Base-by-base conservation (phyloP, 139 green algal genomes). In the Coelastrella sp. region DNA sequence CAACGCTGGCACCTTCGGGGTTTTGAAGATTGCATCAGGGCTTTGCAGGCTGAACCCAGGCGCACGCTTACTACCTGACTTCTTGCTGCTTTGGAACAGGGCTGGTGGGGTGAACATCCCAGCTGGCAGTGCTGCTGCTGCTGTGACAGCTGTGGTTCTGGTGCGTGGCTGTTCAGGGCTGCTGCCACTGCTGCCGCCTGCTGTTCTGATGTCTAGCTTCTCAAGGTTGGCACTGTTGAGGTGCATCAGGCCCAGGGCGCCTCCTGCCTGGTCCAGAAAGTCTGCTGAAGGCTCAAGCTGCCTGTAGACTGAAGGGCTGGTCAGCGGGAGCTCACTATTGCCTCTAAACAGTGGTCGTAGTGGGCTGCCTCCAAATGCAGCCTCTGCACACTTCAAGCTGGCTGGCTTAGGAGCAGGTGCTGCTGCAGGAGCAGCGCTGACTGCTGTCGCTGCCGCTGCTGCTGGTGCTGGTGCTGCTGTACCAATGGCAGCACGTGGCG, bases 21-120 rank as follows among this genome's bases (percentile, higher is more conserved):
- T 80, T 23, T 80, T 80, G 74, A 80, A 80, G 23, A 80, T 7
- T 59, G 74, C n/a, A 16, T 80, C 74, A 76, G 68, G 68, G 68
- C 68, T 76, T 14, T 76, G 68, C 4, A 47, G 16, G 68, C 22
- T n/a, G 68, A 14, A 57, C 17, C 74, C 22, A 17, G 6, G 7
- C 74, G 7, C 14, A 5, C 13, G 23, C 22, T 58, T 16, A 23
- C 74, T 58, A 7, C 23, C 71, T n/a, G 7, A 59, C 74, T 23
- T 59, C 22, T 23, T 58, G 19, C 74, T 22, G 17, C 17, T 47
- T 47, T 47, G 32, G 32, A 47, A n/a, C 68, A 10, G 16, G 68
- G 14, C 17, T 32, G 68, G 14, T 76, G 68, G 6, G 17, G 68
- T 76, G 16, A 76, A 76, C 17, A 22, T 17, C 57, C 74, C 19